Conservation (phyloP, 73 alveolate species). For the Paramecium pentaurelia region DNA sequence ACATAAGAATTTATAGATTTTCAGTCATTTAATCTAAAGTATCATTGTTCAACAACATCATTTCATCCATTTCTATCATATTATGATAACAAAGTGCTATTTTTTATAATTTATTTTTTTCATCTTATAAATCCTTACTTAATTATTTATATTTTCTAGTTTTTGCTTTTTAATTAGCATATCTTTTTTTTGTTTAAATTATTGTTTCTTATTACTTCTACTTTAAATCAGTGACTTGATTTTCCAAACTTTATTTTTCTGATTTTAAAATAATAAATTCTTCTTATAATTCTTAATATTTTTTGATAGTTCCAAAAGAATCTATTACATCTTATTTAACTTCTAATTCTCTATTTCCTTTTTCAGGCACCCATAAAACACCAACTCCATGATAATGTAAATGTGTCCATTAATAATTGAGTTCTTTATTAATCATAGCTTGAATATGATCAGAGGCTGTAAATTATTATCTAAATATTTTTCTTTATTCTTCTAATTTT, state of each 20-base stretch:
- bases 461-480: slow-evolving; percentile 1
- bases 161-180: neutral
- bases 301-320: neutral
- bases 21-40: neutral
- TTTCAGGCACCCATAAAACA: slow-evolving; percentile 39
- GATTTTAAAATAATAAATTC: neutral
- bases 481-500: slow-evolving; percentile 10
- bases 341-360: neutral
- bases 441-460: slow-evolving; percentile 21
- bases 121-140: slow-evolving; percentile 14
- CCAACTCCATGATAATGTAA: slow-evolving; percentile 19
- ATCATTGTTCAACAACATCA: neutral
- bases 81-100: neutral
- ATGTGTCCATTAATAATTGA: slow-evolving; percentile 7
- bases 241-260: neutral
- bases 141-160: neutral
- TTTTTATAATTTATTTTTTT: neutral
- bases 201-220: neutral
- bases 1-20: neutral
- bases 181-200: neutral
- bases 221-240: neutral
- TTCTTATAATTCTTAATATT: neutral
- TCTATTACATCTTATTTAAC: neutral
- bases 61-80: slow-evolving; percentile 18
- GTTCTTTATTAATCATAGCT: neutral